These are phyloP conservation scores for Alternaria arborescens DNA, from an alignment of 2,329 filamentous ascomycete genomes.

Conservation along the genomic window DNA sequence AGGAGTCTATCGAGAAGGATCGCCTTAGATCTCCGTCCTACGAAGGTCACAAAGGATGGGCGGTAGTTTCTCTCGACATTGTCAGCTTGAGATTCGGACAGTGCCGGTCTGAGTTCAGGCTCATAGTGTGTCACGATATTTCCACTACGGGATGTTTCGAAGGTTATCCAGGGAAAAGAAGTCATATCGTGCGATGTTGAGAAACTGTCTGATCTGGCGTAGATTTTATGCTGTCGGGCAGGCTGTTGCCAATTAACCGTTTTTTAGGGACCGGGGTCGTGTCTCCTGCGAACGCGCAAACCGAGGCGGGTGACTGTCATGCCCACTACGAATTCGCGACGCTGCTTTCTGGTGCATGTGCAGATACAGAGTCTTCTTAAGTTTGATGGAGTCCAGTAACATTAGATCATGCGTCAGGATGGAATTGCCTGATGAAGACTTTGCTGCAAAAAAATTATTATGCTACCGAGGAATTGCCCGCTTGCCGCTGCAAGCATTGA, in stretches of 20 bases:
- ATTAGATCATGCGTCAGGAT: not conserved
- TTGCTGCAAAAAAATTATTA: slow-evolving; percentile 9
- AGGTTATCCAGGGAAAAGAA: slow-evolving; percentile 9
- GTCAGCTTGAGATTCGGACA: not conserved
- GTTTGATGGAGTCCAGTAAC: not conserved
- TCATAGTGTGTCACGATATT: slow-evolving; percentile 4
- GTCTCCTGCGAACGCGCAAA: not conserved
- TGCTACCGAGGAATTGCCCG: slow-evolving; percentile 13
- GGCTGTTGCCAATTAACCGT: not conserved
- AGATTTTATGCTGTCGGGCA: not conserved
- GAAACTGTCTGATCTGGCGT: not conserved
- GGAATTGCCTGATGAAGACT: slow-evolving; percentile 10
- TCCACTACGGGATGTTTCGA: slow-evolving; percentile 2
- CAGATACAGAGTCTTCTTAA: not conserved
- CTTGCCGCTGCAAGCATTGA: slow-evolving; percentile 17
- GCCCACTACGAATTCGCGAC: not conserved
- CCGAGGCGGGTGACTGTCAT: slow-evolving; percentile 1
- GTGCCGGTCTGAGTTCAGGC: not conserved
- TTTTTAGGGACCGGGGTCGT: not conserved
- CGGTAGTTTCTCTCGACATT: not conserved
- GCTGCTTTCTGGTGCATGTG: not conserved
- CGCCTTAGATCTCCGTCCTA: slow-evolving; percentile 1
- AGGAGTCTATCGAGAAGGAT: slow-evolving; percentile 8
- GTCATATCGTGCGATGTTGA: slow-evolving; percentile 3
- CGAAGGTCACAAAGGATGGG: not conserved